Conservation (phyloP, 1,139 yeast genomes). For the Protomyces inundatus region DNA sequence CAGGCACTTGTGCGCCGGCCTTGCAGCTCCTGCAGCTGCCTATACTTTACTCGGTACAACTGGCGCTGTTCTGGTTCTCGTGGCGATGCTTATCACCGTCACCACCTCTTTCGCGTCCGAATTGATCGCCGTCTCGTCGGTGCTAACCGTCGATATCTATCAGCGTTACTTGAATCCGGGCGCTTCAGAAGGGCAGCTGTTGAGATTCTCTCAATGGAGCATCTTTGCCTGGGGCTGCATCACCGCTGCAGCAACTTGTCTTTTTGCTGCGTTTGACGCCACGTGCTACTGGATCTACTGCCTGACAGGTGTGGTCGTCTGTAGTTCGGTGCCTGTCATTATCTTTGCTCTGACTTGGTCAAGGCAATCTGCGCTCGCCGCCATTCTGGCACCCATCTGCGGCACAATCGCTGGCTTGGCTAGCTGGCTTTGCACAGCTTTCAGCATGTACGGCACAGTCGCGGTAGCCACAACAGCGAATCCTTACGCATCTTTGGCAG, state of each 20-base stretch:
- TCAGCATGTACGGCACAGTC: slow-evolving; percentile 30
- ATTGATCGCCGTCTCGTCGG: slow-evolving; percentile 47
- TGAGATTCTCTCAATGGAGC: slow-evolving; percentile 35
- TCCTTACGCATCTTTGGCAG: slow-evolving; percentile 40
- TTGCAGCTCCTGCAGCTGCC: slow-evolving; percentile 46
- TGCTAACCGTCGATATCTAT: slow-evolving; percentile 47
- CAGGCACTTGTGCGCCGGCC: slow-evolving; percentile 40
- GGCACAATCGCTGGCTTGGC: slow-evolving; percentile 42
- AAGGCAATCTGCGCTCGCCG: slow-evolving; percentile 34
- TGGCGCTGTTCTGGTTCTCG: slow-evolving; percentile 45
- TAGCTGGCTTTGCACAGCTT: slow-evolving; percentile 34
- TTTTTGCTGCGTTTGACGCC: slow-evolving; percentile 41
- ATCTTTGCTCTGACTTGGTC: slow-evolving; percentile 45
- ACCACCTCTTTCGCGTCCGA: slow-evolving; percentile 51
- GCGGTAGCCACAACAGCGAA: slow-evolving; percentile 36
- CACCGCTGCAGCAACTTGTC: slow-evolving; percentile 18
- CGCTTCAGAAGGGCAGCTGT: slow-evolving; percentile 45
- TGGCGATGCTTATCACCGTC: slow-evolving; percentile 49
- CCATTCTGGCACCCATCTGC: slow-evolving; percentile 33
- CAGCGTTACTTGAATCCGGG: slow-evolving; percentile 45
- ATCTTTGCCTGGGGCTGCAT: slow-evolving; percentile 20
- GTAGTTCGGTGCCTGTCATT: slow-evolving; percentile 32
- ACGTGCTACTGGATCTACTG: slow-evolving; percentile 36
- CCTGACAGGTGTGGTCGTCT: slow-evolving; percentile 39
- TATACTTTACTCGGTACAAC: slow-evolving; percentile 45